Evolutionary conservation across 2,329 filamentous ascomycete species (phyloP), one percentile per base, ranked within the genome.

Genomic region (Fusarium decemcellulare): DNA sequence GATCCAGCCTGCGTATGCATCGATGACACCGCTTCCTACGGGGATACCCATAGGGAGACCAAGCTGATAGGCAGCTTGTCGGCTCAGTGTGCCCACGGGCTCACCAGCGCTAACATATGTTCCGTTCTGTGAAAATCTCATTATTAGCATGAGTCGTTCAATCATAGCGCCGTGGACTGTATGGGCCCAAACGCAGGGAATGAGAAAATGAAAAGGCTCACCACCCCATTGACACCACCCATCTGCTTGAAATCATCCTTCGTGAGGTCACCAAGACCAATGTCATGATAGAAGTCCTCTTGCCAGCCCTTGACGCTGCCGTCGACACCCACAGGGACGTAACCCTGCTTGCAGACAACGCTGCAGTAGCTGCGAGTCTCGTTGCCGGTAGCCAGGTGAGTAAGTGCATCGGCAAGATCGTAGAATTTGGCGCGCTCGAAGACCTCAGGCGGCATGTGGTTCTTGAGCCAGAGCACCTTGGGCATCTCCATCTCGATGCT

Each of bases 401-500:
- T 98, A 62, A 99, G 86, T 12, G 94, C 96, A 81, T 99, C 96
- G 1, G 91, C 91, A 75, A 99, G 82, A 77, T 99, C 96, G 80
- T 97, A 99, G 78, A 99, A 99, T 81, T 97, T 98, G 90, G 95
- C 98, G 67, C 92, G 90, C 59, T 91, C 91, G 76, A 98, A 99
- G 15, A 96, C 85, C 75, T 97, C 93, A 59, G 92, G 87, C 3
- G 96, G 92, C 96, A 99, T 98, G 82, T 98, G 89, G 81, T 97
- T 97, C 87, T 98, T 98, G 77, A 99, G 87, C 96, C 96, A 99
- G 61, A 98, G 86, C 2, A 98, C 93, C 83, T 99, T 99, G 69
- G 96, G 96, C 59, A 99, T 97, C 81, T 99, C 96, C 96, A 99
- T 99, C 85, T 99, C 96, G 71, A 98, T 95, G 79, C 94, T 97